These are phyloP conservation scores for Botryotinia globosa DNA, from an alignment of 2,329 filamentous ascomycete genomes.

Conservation along the genomic window DNA sequence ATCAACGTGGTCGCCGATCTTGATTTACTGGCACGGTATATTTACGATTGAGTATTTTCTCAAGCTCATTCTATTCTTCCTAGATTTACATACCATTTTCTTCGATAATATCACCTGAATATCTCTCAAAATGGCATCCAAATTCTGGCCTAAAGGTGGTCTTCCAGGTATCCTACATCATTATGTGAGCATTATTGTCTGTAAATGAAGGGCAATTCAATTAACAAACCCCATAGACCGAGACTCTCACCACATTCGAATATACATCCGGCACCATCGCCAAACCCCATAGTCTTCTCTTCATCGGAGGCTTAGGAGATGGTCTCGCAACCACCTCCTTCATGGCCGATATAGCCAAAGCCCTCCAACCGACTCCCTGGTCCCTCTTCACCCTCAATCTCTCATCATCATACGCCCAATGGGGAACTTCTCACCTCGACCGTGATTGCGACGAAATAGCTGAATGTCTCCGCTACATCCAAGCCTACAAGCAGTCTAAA, in stretches of 20 bases:
- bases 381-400: slow-evolving; percentile 44
- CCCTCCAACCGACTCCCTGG: slow-evolving; percentile 40
- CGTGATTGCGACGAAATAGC: slow-evolving; percentile 42
- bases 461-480: slow-evolving; percentile 36
- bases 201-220: neutral
- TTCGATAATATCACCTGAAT: slow-evolving; percentile 27
- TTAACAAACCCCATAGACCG: slow-evolving; percentile 36
- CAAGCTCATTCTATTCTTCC: neutral
- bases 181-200: slow-evolving; percentile 31
- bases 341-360: slow-evolving; percentile 44
- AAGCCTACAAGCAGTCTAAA: slow-evolving; percentile 36
- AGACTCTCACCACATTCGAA: slow-evolving; percentile 42
- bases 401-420: slow-evolving; percentile 41
- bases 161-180: slow-evolving; percentile 38
- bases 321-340: slow-evolving; percentile 50
- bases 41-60: neutral
- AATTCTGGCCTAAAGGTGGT: slow-evolving; percentile 40
- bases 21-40: neutral
- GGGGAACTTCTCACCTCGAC: slow-evolving; percentile 42
- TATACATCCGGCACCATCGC: slow-evolving; percentile 37
- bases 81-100: neutral
- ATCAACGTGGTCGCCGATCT: neutral
- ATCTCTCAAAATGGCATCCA: slow-evolving; percentile 45
- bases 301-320: slow-evolving; percentile 53
- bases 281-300: slow-evolving; percentile 49